Evolutionary conservation across 192 early-diverging fungal species (phyloP), one percentile per base, ranked within the genome.

Genomic region (Mortierella hygrophila): DNA sequence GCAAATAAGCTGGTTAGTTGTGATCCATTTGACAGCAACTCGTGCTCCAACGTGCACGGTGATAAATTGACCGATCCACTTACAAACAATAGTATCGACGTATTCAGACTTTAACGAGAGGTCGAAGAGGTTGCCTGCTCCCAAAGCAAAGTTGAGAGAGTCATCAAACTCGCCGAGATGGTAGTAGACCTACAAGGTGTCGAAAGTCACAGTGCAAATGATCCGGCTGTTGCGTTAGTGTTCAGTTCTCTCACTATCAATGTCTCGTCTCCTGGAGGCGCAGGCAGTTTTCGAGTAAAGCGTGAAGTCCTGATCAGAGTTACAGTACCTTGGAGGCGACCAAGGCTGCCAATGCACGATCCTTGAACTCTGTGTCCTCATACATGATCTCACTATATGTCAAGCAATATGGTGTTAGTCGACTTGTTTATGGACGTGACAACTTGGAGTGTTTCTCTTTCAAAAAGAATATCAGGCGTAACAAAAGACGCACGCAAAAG

Each of bases 141-240:
- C 97, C 29, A 99, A 89, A 10, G 99, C 99, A 94, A 99, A 99
- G 63, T 91, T 92, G 77, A 99, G 88, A 15, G 99, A 98, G 68
- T 99, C 97, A 70, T 99, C 96, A 80, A 96, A 96, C 81, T 98
- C 98, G 49, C 97, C 98, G 49, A 99, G 91, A 81, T 99, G 96
- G 80, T 97, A 99, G 90, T 99, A 99, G 6, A 99, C 97, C 97
- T 96, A 70, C 2, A 72, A 63, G 47, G 3, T 44, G 42, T 40
- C 2, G 26, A 29, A 35, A 21, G 40, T 38, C 6, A 23, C 23
- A 35, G n/a, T 20, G 15, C 0, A 52, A 55, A 55, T 4, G 4
- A 29, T 37, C 42, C 55, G 38, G 26, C 18, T 79, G 21, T 9
- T 26, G 26, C 8, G 35, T 42, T 42, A 46, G 75, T 32, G 7